Base-by-base conservation (phyloP, 1,139 yeast genomes). In the Scheffersomyces insectosa region DNA sequence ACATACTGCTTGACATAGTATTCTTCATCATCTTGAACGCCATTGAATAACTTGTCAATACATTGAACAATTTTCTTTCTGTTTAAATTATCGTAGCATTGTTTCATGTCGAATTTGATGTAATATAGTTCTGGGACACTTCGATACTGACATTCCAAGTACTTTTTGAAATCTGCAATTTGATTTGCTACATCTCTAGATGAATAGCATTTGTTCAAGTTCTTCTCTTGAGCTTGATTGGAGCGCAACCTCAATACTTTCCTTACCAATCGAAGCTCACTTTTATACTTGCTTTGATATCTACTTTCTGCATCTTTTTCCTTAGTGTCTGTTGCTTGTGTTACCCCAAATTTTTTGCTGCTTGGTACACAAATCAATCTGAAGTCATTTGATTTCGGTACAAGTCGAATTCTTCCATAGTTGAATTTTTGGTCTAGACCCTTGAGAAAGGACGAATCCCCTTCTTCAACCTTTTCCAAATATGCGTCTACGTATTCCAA, bases 81-180 rank as follows among this genome's bases (percentile, higher is more conserved):
- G 5, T 89, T 84, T 14, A 91, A 70, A 3, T 83, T 79, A 55
- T 93, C 98, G 58, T 84, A 93, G 45, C 97, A 90, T 12, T 83
- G 77, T 44, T 76, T 75, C 56, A 88, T 82, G 59, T 93, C 99
- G 57, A 89, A 86, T 53, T 88, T 88, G 30, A 85, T 69, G 34
- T 79, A 76, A 55, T 69, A 78, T 1, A 85, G 54, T 9, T 54
- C 44, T 0, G 81, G 82, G 1, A 75, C 23, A 0, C 27, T 33
- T 0, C 55, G 52, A 33, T 54, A 47, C 6, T 52, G 47, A 2
- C 41, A 12, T 1, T 57, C 10, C 1, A 72, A 42, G 0, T 33
- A 31, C 2, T 45, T 27, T 11, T 44, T 49, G 38, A 49, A 79
- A 0, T 47, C 33, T 4, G 57, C 47, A 1, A 80, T 42, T 6